These are phyloP conservation scores for Saccharomycopsis oosterbeekiorum DNA, from an alignment of 805 yeast species.

Conservation along the genomic window DNA sequence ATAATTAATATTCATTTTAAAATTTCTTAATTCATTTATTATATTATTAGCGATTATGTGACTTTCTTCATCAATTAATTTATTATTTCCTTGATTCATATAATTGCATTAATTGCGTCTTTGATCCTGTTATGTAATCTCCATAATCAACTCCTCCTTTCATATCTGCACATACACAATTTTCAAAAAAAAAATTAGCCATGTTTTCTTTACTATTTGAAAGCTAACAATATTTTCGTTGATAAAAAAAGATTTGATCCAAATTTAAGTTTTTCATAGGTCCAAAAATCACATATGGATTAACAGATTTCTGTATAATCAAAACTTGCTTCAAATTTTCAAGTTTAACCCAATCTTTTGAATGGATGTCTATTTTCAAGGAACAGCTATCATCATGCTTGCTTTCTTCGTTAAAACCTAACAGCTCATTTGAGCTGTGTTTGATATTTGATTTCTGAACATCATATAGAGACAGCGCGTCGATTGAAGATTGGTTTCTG, in stretches of 20 bases:
- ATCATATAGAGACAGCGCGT: neutral
- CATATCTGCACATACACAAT: too few species aligned
- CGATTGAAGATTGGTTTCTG: neutral
- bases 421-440: neutral
- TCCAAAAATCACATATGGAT: conserved; percentile 4
- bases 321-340: neutral
- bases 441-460: neutral
- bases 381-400: neutral
- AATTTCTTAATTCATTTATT: too few species aligned
- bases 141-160: too few species aligned
- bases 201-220: neutral
- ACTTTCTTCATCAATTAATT: too few species aligned
- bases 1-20: too few species aligned
- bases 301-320: conserved; percentile 1
- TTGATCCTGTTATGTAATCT: too few species aligned
- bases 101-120: too few species aligned
- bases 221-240: neutral
- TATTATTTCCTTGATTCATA: too few species aligned
- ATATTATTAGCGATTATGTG: too few species aligned
- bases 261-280: neutral
- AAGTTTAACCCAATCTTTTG: conserved; percentile 1
- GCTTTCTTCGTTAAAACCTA: neutral
- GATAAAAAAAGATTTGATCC: neutral
- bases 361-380: neutral
- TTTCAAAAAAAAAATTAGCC: neutral